These are phyloP conservation scores for Fragilaria crotonensis DNA, from an alignment of 108 stramenopile species.

Conservation along the genomic window DNA sequence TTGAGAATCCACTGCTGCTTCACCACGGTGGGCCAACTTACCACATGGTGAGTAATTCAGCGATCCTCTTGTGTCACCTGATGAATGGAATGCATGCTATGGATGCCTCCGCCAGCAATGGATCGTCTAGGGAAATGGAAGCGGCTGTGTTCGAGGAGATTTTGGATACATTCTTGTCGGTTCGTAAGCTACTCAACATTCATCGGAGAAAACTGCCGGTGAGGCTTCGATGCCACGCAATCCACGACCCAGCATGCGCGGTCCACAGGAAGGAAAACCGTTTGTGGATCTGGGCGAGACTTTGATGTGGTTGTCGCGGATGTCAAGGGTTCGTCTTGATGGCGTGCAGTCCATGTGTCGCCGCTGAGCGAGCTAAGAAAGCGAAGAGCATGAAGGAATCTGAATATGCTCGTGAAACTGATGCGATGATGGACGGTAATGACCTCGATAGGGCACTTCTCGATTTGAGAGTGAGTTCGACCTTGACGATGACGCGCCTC, in stretches of 20 bases:
- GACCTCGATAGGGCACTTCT: conserved; percentile 57
- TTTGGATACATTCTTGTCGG: conserved; percentile 66
- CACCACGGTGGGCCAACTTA: conserved; percentile 77
- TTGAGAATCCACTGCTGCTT: conserved; percentile 73
- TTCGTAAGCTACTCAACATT: conserved; percentile 63
- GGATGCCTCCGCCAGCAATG: conserved; percentile 13
- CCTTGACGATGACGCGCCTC: conserved; percentile 74
- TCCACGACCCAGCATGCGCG: conserved; percentile 49
- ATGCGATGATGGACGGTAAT: conserved; percentile 28
- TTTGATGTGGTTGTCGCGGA: conserved; percentile 65
- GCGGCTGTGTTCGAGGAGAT: conserved; percentile 75
- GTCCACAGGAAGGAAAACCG: conserved; percentile 25
- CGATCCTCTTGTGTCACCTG: conserved; percentile 75
- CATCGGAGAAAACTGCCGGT: conserved; percentile 77
- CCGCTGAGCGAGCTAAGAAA: conserved; percentile 59
- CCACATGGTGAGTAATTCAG: conserved; percentile 78
- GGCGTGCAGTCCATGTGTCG: conserved; percentile 85
- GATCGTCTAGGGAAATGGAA: conserved; percentile 45
- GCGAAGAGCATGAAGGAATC: conserved; percentile 25
- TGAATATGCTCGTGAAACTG: conserved; percentile 30
- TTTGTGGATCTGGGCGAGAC: conserved; percentile 81
- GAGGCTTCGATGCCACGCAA: conserved; percentile 72
- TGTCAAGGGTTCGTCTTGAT: conserved; percentile 88
- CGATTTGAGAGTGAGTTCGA: conserved; percentile 64
- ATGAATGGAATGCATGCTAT: conserved; percentile 75